A percentile compares a stretch with the other conserved stretches of the same genome.
Evolutionary conservation across 805 yeast species (phyloP).

Genomic region (Kodamaea laetipori): DNA sequence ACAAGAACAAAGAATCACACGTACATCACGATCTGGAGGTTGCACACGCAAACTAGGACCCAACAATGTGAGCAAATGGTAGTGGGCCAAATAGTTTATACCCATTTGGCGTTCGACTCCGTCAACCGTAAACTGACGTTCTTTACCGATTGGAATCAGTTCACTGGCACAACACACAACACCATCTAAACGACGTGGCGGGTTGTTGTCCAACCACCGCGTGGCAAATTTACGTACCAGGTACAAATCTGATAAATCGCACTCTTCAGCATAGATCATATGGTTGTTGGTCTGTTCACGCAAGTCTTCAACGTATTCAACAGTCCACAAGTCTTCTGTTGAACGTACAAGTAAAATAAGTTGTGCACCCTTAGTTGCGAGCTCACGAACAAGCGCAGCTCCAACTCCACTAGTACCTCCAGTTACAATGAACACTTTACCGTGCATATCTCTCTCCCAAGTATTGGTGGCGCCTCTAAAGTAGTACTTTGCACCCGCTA

Average conservation of each 20-base stretch:
- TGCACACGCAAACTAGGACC: constrained; percentile 86
- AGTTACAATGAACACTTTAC: constrained; percentile 76
- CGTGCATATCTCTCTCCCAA: constrained; percentile 93
- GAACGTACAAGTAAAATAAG: constrained; percentile 69
- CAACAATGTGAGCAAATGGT: constrained; percentile 74
- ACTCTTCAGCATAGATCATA: constrained; percentile 86
- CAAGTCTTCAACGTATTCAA: constrained; percentile 77
- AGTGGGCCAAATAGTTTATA: constrained; percentile 78
- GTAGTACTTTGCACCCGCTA: constrained; percentile 63
- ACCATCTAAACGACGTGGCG: constrained; percentile 91
- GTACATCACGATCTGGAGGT: constrained; percentile 92
- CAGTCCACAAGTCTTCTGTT: constrained; percentile 66
- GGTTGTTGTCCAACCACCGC: constrained; percentile 86
- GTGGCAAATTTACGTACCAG: constrained; percentile 90
- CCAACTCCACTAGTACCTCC: constrained; percentile 98
- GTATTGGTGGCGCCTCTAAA: constrained; percentile 80
- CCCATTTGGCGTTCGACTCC: constrained; percentile 88
- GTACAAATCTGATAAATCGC: constrained; percentile 73
- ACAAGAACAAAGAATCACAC: constrained; percentile 80
- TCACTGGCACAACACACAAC: constrained; percentile 87
- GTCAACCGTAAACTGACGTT: constrained; percentile 69
- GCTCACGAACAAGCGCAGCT: constrained; percentile 66
- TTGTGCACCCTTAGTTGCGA: constrained; percentile 87
- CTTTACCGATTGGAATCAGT: constrained; percentile 64
- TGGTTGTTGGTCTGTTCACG: constrained; percentile 69